Base-by-base conservation (phyloP, 495 filamentous ascomycete genomes). In the Bacidia gigantensis region DNA sequence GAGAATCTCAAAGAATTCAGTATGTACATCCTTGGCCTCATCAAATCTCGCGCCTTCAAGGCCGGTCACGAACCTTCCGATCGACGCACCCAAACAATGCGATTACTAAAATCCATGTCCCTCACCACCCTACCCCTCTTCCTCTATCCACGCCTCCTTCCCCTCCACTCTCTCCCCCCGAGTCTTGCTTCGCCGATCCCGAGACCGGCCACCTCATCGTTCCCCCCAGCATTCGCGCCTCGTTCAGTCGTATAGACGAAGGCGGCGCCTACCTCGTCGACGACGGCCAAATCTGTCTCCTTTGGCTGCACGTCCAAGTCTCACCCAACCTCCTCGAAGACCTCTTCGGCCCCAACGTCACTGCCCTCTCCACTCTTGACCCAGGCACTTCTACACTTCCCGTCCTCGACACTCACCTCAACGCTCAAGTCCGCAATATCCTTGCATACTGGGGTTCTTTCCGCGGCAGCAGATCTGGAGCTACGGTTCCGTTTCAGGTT, bases 181-280 rank as follows among this genome's bases (percentile, higher is more conserved):
- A 71, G 52, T 87, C 95, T 58, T 90, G 90, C 11, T 97, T 96
- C 69, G 78, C 90, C 24, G 86, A 93, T 57, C 59, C 73, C 22
- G 79, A 84, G 60, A 83, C 86, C 10, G 90, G 92, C 18, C 85
- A 97, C 61, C 72, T 99, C 32, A 77, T 81, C 56, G 78, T 95
- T 11, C 74, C 74, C 21, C 69, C 74, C n/a, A 43, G 65, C 5
- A 64, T 81, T 39, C 84, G 92, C n/a, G 82, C 88, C n/a, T 87
- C 83, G 9, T 97, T 89, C 68, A 80, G 85, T 24, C 79, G 85
- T 35, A 81, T 95, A 53, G 90, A 97, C 68, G 87, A 93, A 54
- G 92, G 92, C 43, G 93, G 93, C 40, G 93, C 81, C n/a, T 99
- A 97, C 65, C 67, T 99, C 11, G 81, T 97, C n/a, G 92, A 99